phyloP scores from a whole-genome alignment of 139 green algal genomes.

The Volvox africanus region DNA sequence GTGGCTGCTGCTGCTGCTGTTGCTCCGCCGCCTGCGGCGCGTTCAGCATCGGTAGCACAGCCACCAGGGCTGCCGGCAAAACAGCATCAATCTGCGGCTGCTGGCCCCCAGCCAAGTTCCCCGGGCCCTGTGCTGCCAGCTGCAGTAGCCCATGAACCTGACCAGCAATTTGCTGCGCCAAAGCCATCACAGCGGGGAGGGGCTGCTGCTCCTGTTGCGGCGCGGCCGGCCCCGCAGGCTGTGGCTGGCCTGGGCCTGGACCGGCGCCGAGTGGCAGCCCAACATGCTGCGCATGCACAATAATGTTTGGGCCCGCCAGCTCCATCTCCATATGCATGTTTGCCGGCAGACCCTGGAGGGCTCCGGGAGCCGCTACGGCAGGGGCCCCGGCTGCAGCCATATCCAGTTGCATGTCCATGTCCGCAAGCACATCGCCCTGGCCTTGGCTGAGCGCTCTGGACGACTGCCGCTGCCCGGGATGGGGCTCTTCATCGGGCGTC shows the following conservation, averaged over 20 bases:
- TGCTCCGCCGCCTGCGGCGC: not conserved
- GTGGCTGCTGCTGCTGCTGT: not conserved
- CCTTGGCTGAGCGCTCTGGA: not conserved
- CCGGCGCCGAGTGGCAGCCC: not conserved
- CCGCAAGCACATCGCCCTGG: not conserved
- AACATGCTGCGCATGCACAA: not conserved
- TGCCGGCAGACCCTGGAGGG: not conserved
- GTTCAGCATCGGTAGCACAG: not conserved
- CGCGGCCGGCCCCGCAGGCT: not conserved
- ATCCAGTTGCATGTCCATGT: not conserved
- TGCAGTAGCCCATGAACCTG: constrained; percentile 15
- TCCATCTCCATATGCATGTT: not conserved
- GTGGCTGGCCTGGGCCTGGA: not conserved
- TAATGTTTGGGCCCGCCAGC: not conserved
- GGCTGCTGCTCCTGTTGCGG: not conserved
- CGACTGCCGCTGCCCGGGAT: no score
- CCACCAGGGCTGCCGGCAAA: not conserved
- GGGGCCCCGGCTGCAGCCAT: not conserved
- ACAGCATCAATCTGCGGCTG: not conserved
- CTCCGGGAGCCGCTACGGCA: not conserved
- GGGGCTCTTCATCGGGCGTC: not conserved
- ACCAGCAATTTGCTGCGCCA: constrained; percentile 6
- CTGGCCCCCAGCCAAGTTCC: not conserved
- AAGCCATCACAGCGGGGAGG: not conserved
- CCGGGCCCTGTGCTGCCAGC: not conserved